These are phyloP conservation scores for Trypanosoma cruzi DNA, from an alignment of 208 protist species.

Conservation along the genomic window DNA sequence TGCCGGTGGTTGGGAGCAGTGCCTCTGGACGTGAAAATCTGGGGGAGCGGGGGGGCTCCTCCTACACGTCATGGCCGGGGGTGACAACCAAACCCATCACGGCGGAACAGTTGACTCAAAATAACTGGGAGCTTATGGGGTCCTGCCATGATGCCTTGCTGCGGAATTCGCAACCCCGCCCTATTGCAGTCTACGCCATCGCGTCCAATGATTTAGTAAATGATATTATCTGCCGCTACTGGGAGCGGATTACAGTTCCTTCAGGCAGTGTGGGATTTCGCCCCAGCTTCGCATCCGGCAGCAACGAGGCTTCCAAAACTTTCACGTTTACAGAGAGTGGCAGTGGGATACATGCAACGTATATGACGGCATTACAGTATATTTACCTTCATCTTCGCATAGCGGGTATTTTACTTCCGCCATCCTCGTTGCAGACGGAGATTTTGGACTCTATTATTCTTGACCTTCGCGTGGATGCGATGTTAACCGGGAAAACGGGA, in stretches of 20 bases:
- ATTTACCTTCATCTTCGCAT: constrained; percentile 87
- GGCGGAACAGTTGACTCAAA: constrained; percentile 24
- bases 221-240: constrained; percentile 80
- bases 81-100: constrained; percentile 6
- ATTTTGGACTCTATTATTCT: constrained; percentile 76
- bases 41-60: neutral
- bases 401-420: constrained; percentile 67
- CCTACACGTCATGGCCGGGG: neutral
- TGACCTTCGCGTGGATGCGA: constrained; percentile 70
- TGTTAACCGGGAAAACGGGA: constrained; percentile 34
- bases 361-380: constrained; percentile 85
- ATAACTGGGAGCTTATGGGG: constrained; percentile 64
- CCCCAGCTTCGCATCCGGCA: neutral
- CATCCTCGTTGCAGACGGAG: constrained; percentile 56
- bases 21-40: neutral
- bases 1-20: neutral
- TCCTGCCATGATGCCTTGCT: constrained; percentile 68
- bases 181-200: constrained; percentile 32
- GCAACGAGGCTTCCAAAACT: too few relatives aligned
- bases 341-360: constrained; percentile 19
- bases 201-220: constrained; percentile 58
- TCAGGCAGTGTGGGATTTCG: constrained; percentile 2
- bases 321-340: neutral
- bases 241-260: constrained; percentile 79
- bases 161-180: constrained; percentile 30